phyloP scores from a whole-genome alignment of 257 asterid species.

The Penstemon davidsonii region DNA sequence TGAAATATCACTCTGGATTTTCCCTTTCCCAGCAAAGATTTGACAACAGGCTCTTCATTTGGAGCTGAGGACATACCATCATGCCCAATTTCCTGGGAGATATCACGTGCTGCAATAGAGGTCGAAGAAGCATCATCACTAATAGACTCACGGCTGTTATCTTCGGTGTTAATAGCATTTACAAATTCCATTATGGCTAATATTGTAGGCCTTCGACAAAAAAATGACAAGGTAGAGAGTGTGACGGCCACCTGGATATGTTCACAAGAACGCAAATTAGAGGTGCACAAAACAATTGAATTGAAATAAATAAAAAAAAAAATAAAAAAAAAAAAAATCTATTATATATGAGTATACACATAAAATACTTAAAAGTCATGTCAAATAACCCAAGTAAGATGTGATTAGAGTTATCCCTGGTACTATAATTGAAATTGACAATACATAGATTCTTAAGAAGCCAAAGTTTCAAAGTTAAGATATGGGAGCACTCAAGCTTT shows the following conservation, averaged over 20 bases:
- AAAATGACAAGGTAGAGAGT: constrained; percentile 89
- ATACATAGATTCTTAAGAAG: not conserved
- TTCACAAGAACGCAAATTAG: not conserved
- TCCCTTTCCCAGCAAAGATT: constrained; percentile 84
- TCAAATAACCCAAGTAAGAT: constrained; percentile 5
- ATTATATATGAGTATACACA: not conserved
- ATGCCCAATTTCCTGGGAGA: constrained; percentile 37
- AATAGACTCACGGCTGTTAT: constrained; percentile 47
- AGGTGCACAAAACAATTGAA: not conserved
- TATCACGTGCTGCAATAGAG: constrained; percentile 37
- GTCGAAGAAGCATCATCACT: constrained; percentile 60
- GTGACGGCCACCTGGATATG: constrained; percentile 77
- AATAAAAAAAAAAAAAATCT: not conserved
- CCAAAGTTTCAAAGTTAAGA: constrained; percentile 13
- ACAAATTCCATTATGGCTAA: constrained; percentile 81
- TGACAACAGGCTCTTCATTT: constrained; percentile 71
- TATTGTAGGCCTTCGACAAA: constrained; percentile 90
- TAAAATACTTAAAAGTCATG: not conserved
- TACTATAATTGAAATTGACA: not conserved
- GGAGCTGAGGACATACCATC: constrained; percentile 48
- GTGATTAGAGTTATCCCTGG: constrained; percentile 2
- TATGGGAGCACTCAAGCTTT: constrained; percentile 1
- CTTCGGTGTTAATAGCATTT: constrained; percentile 57
- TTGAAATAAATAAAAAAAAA: not conserved
- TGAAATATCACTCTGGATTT: constrained; percentile 81